Conservation (phyloP, 441 rosid genomes). For the Bruguiera hainesii region DNA sequence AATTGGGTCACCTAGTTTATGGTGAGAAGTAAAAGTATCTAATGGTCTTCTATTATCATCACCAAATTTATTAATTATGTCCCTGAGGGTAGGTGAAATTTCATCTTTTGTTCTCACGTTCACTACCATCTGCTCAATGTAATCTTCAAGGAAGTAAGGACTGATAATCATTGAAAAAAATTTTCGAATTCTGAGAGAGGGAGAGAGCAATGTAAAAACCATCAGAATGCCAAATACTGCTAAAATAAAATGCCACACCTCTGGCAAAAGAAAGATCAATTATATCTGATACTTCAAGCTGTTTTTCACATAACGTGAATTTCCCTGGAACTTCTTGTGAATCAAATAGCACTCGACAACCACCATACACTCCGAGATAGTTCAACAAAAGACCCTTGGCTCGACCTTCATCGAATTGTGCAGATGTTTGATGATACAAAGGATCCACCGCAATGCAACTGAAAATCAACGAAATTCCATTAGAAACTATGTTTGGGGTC, state of each 20-base stretch:
- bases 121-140: slow-evolving; percentile 56
- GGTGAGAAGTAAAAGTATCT: slow-evolving; percentile 46
- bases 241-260: slow-evolving; percentile 35
- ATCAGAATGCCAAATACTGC: slow-evolving; percentile 1
- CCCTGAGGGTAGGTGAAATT: slow-evolving; percentile 69
- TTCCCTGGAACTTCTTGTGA: slow-evolving; percentile 87
- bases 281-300: slow-evolving; percentile 43
- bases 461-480: slow-evolving; percentile 24
- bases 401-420: slow-evolving; percentile 98
- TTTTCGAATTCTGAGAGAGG: background rate
- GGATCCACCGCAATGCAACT: slow-evolving; percentile 97
- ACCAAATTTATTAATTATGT: slow-evolving; percentile 63
- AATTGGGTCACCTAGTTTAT: slow-evolving; percentile 36
- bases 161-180: background rate
- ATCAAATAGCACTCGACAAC: slow-evolving; percentile 90
- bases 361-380: slow-evolving; percentile 86
- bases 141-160: slow-evolving; percentile 39
- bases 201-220: background rate
- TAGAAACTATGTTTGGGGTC: slow-evolving; percentile 17
- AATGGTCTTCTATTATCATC: slow-evolving; percentile 61
- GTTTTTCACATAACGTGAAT: slow-evolving; percentile 37
- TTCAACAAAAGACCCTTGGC: slow-evolving; percentile 85
- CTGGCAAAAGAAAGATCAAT: slow-evolving; percentile 71
- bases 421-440: slow-evolving; percentile 92
- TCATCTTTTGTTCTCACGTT: slow-evolving; percentile 60